Base-by-base conservation (phyloP, 2,329 filamentous ascomycete genomes). In the Penicillium sumatraense region DNA sequence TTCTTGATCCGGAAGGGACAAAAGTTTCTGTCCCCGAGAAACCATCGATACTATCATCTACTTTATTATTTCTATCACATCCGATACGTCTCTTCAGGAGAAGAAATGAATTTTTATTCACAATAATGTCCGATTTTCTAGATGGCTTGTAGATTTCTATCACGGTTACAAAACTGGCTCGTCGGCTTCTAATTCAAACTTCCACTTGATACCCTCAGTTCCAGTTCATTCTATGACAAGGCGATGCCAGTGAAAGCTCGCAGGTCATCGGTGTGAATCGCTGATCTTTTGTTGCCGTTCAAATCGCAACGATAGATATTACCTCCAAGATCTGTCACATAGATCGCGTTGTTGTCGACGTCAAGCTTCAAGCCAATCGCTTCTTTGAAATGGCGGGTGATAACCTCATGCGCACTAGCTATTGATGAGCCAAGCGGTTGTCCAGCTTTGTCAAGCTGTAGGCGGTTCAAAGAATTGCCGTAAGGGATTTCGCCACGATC, bases 401-500 rank as follows among this genome's bases (percentile, higher is more conserved):
- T 16, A 8, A 63, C 54, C 21, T 65, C 49, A 10, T 59, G 40
- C 7, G 48, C 47, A 1, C 3, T 14, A 2, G 33, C 2, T 8
- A 36, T 42, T 2, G 20, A 31, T 2, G 27, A 35, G 11, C 21
- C 10, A 8, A 41, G 5, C 16, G 26, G 47, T 9, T 40, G 45
- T 4, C 58, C 58, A 23, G 36, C 14, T 23, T 46, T 52, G 50
- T 64, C 23, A 31, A 69, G 29, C 2, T 40, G 57, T 1, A 69
- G 71, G 10, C 73, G 67, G 64, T 85, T 84, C 52, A 86, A 59
- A 14, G 77, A 78, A 62, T 84, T 85, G 0, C 84, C 84, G 3
- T 67, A 61, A 0, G 84, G 84, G 1, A 80, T 70, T 56, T 87
- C 84, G 6, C 84, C 85, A 0, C 84, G 74, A 61, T 87, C 84